Base-by-base conservation (phyloP, 441 rosid species). In the Isatis lusitanica region DNA sequence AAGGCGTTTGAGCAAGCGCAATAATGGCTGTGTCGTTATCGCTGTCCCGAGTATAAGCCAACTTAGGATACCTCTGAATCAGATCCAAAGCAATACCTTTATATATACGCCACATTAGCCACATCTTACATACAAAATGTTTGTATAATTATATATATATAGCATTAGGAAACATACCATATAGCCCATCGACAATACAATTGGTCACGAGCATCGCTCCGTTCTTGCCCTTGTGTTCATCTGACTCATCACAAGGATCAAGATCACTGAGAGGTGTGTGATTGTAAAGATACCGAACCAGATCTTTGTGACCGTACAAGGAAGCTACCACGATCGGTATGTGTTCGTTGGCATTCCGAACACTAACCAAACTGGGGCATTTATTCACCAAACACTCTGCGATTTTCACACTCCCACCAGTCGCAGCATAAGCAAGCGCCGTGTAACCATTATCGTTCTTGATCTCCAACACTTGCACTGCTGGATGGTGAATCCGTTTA, bases 1-100 rank as follows among this genome's bases (percentile, higher is more conserved):
- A 81, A 66, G 91, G 88, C 28, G 80, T 84, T 66, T 85, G 87
- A 73, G 95, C 95, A 74, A 90, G 77, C 44, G 86, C 76, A 4
- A 78, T 74, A 3, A 90, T 62, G 5, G 87, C 88, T 33, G 91
- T 90, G 71, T 90, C 95, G 0, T 63, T 36, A 55, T 90, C 95
- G 9, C 65, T 76, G 33, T 84, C 86, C 28, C 59, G 42, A 10
- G 85, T 75, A 63, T 57, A 60, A 35, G 81, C 83, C 62, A 86
- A 74, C 31, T 51, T 53, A 5, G 78, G 83, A 42, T 73, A 78
- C 31, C 67, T 76, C 38, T 60, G 81, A 8, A 84, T 66, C 51
- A 86, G 51, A 79, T 83, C 86, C 82, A 86, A 72, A 26, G 88
- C 88, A 72, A 86, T 81, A 46, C 85, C 90, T 84, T 63, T 2